Evolutionary conservation across 495 filamentous ascomycete genomes (phyloP).

Genomic region (Trichoderma asperelloides): DNA sequence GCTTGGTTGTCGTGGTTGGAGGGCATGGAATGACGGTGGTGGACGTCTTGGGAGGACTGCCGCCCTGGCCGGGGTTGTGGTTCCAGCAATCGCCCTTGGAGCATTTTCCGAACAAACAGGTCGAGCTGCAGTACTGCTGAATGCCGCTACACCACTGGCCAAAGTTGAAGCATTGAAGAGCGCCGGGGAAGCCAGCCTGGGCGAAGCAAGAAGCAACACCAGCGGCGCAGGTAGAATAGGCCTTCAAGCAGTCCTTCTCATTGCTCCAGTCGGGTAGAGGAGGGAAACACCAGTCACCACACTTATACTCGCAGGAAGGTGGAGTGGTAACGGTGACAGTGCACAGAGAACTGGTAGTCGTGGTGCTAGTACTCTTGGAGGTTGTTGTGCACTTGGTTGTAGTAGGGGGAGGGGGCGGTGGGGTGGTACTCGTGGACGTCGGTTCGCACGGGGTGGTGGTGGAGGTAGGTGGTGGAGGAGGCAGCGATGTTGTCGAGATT

Average conservation of each 20-base stretch:
- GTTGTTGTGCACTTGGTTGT: neutral
- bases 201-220: constrained; percentile 41
- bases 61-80: constrained; percentile 28
- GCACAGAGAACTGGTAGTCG: constrained; percentile 31
- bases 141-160: constrained; percentile 32
- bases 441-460: constrained; percentile 14
- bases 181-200: constrained; percentile 36
- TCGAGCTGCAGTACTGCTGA: constrained; percentile 27
- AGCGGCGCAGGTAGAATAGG: constrained; percentile 29
- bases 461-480: neutral
- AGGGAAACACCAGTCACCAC: constrained; percentile 43
- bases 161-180: constrained; percentile 36
- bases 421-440: constrained; percentile 11
- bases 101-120: constrained; percentile 18
- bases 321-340: constrained; percentile 30
- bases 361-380: constrained; percentile 16
- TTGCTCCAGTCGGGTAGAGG: constrained; percentile 37
- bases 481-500: constrained; percentile 12
- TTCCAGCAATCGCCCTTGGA: constrained; percentile 27
- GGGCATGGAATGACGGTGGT: constrained; percentile 26
- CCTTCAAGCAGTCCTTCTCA: constrained; percentile 23
- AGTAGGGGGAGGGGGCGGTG: neutral
- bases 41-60: constrained; percentile 14
- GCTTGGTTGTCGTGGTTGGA: constrained; percentile 23
- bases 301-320: constrained; percentile 39